phyloP scores from a whole-genome alignment of 305 asterid species.

The Ajuga reptans region DNA sequence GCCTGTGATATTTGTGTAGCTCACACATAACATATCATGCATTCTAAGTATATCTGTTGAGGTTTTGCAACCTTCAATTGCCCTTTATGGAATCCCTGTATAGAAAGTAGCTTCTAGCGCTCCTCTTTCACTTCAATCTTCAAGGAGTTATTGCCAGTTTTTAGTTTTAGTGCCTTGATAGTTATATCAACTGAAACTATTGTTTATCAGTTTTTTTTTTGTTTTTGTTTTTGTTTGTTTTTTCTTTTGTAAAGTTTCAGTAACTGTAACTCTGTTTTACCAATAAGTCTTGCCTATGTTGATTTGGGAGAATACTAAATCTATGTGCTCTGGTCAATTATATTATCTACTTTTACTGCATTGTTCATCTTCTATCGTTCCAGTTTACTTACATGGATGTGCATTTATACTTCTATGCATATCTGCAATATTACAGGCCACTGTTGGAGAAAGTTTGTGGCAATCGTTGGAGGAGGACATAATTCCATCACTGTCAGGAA shows the following conservation, averaged over 20 bases:
- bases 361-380: background rate
- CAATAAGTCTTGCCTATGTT: constrained; percentile 5
- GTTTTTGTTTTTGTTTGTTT: background rate
- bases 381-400: background rate
- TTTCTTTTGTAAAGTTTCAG: background rate
- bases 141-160: background rate
- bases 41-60: background rate
- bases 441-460: constrained; percentile 74
- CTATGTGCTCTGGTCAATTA: background rate
- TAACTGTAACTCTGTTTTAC: constrained; percentile 9
- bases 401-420: constrained; percentile 21
- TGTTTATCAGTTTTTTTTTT: constrained; percentile 6
- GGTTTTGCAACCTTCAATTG: background rate
- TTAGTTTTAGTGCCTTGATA: background rate
- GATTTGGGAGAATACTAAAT: constrained; percentile 3
- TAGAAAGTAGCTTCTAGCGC: background rate
- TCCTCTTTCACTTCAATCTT: constrained; percentile 1
- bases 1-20: constrained; percentile 11
- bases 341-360: constrained; percentile 5
- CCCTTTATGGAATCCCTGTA: background rate
- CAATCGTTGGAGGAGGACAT: constrained; percentile 75
- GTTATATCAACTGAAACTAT: background rate
- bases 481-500: constrained; percentile 56
- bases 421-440: constrained; percentile 42
- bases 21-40: background rate